Base-by-base conservation (phyloP, 768 basidiomycete species). In the Brasilioporus rufonigricans region DNA sequence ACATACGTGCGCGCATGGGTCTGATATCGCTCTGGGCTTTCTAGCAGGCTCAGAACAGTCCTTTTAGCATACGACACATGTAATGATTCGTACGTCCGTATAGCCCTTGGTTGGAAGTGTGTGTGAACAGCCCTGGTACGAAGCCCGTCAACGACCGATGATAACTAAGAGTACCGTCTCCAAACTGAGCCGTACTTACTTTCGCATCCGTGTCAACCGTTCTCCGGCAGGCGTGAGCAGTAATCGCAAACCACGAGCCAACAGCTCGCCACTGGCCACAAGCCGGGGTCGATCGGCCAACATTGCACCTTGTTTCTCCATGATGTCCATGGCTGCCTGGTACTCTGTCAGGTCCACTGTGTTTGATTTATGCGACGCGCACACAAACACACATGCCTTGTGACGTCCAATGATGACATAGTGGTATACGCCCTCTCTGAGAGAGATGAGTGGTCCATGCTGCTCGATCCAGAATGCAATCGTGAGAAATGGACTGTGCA, bases 401-500 rank as follows among this genome's bases (percentile, higher is more conserved):
- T 64, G 54, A 35, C 60, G 60, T 16, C 63, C 63, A 10, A 64
- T 59, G 43, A 64, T 47, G 8, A 65, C 57, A 12, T 65, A 61
- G 27, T n/a, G 50, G 19, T 27, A 9, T 10, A 31, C 16, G 26
- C 83, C 83, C 56, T 79, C 76, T 5, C 79, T 73, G 3, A 85
- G 66, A 0, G 78, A 75, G 56, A 83, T 80, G 2, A 85, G 70
- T 0, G 84, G 83, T 0, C 85, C 84, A 55, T 83, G 81, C 55
- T 76, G 65, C 56, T 82, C 73, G 2, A 78, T 80, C 78, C 82
- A 82, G 60, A 79, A 73, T 43, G 79, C 77, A 46, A 79, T 77
- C 5, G 12, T 32, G 16, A 64, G 48, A 32, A 52, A 61, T 1
- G 50, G 26, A 1, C 58, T 63, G 26, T n/a, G 6, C 26, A 38